Conservation (phyloP, 371 early-diverging fungal species). For the Caulochytrium protostelioides region DNA sequence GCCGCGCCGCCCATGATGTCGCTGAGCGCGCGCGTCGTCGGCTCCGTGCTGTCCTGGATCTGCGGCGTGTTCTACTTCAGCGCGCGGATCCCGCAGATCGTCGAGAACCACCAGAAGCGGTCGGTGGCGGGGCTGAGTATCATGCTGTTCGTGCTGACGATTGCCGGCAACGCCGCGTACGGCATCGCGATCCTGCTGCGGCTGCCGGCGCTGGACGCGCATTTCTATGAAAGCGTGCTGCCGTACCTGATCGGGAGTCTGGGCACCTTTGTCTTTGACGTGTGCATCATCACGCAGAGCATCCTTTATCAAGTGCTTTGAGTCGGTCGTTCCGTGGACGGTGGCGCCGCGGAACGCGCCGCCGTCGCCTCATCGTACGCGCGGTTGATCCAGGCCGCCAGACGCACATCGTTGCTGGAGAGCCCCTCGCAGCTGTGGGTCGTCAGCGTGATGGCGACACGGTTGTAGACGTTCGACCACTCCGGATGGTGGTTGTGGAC, state of each 20-base stretch:
- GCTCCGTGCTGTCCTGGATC: too few species aligned
- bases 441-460: conserved; percentile 62
- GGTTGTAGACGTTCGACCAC: conserved; percentile 52
- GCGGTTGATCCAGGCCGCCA: conserved; percentile 42
- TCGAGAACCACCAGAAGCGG: conserved; percentile 10
- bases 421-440: conserved; percentile 79
- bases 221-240: conserved; percentile 11
- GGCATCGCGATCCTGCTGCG: conserved; percentile 14
- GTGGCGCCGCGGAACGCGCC: too few species aligned
- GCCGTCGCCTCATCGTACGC: too few species aligned
- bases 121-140: conserved; percentile 16
- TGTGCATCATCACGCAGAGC: too few species aligned
- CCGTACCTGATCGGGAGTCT: conserved; percentile 19
- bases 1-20: too few species aligned
- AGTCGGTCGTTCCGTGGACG: too few species aligned
- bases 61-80: background rate
- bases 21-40: too few species aligned
- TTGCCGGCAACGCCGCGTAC: conserved; percentile 17
- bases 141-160: conserved; percentile 13
- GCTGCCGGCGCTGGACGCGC: conserved; percentile 5
- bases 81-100: conserved; percentile 16
- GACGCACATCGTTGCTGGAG: conserved; percentile 47
- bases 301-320: too few species aligned
- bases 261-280: conserved; percentile 16
- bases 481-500: conserved; percentile 62